These are phyloP conservation scores for Saccharum hybrid DNA, from an alignment of 202 grass and related monocot genomes.

Conservation along the genomic window DNA sequence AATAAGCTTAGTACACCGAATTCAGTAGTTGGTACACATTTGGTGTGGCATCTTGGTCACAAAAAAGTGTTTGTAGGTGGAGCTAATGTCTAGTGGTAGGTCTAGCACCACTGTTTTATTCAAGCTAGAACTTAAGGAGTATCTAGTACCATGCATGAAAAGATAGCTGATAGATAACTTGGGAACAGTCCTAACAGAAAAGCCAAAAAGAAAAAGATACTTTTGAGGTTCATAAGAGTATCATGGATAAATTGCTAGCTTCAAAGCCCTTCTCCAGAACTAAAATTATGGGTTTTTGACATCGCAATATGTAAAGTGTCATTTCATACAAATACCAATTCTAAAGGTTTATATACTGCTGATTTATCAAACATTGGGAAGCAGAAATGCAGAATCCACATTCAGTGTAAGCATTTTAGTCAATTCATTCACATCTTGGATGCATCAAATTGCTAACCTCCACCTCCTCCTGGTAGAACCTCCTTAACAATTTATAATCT, in stretches of 20 bases:
- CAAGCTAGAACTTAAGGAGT: not conserved
- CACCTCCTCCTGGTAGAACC: not conserved
- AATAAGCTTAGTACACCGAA: not conserved
- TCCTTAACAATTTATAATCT: not conserved
- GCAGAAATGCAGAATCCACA: not conserved
- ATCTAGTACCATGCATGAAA: not conserved
- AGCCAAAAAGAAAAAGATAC: not conserved
- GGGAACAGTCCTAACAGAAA: not conserved
- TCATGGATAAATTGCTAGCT: not conserved
- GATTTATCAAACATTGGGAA: not conserved
- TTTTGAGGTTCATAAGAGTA: not conserved
- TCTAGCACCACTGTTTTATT: slow-evolving; percentile 12
- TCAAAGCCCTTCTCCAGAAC: not conserved
- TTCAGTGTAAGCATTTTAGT: not conserved
- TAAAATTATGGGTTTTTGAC: not conserved
- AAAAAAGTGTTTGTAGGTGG: slow-evolving; percentile 10
- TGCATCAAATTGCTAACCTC: not conserved
- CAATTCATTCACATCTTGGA: not conserved
- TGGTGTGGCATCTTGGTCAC: slow-evolving; percentile 22
- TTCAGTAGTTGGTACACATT: slow-evolving; percentile 7
- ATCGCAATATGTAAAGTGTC: not conserved
- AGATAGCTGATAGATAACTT: not conserved
- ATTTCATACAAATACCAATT: not conserved
- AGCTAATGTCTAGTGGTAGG: not conserved
- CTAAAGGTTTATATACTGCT: not conserved